Base-by-base conservation (phyloP, 345 rosid species). In the Bretschneidera sinensis region DNA sequence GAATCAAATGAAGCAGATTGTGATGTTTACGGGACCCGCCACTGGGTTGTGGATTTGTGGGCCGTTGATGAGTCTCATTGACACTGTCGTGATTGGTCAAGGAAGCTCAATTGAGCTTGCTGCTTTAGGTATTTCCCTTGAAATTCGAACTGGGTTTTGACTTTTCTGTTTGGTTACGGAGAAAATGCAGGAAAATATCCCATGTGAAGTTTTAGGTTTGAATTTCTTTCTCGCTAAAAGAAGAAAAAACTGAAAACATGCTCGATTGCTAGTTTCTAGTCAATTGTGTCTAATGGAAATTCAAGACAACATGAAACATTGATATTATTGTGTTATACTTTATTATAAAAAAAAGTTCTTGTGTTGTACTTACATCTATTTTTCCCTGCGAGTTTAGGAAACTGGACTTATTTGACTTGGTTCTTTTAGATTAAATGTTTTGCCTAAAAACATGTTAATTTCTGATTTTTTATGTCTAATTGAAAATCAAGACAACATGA, bases 61-160 rank as follows among this genome's bases (percentile, higher is more conserved):
- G 21, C 97, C 98, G 19, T 74, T 92, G 78, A 92, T 92, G 98
- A 92, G 98, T 79, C 89, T 92, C 54, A 89, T 87, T 59, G 92
- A 89, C 51, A 89, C 98, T 21, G 98, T 82, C 0, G 95, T 92
- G 47, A 80, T 92, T 45, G 97, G 97, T 63, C 97, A 89, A 63
- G 85, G 91, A 63, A 92, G 98, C 77, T 92, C 87, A 6, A 54
- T 82, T 28, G 97, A 92, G 76, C 97, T 89, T 49, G 97, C 97
- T 23, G 98, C 98, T 69, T 74, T 92, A 71, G 98, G 97, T 92
- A 59, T 33, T 45, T 65, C 51, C 15, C 9, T 25, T 1, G 16
- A 22, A 33, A 31, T 1, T 34, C 33, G 21, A 2, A 17, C 35
- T 60, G 14, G n/a, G 24, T 33, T 59, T 56, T n/a, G 18, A 47